phyloP scores from a whole-genome alignment of 2,329 filamentous ascomycete species.

The Apiospora arundinis region DNA sequence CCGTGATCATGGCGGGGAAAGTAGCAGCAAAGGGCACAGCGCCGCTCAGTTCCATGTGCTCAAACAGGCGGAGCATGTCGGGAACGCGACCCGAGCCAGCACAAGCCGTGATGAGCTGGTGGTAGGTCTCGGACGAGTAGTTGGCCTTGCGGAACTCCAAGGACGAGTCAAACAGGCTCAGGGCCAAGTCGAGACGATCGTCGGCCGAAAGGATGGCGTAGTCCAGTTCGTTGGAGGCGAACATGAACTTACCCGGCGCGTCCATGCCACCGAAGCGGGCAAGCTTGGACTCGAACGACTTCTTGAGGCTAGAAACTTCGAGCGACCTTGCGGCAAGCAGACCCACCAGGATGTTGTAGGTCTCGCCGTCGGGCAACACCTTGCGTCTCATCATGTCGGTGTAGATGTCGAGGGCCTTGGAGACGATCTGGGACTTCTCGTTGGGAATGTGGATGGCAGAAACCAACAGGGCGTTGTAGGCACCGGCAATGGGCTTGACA shows the following conservation, averaged over 20 bases:
- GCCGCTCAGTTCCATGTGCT: slow-evolving; percentile 84
- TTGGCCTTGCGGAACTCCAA: slow-evolving; percentile 64
- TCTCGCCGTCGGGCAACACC: slow-evolving; percentile 81
- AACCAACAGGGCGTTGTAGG: slow-evolving; percentile 91
- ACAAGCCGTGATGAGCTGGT: slow-evolving; percentile 84
- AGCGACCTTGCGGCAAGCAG: slow-evolving; percentile 82
- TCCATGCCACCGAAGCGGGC: slow-evolving; percentile 76
- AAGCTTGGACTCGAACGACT: slow-evolving; percentile 80
- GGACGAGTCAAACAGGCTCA: slow-evolving; percentile 85
- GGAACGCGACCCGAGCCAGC: slow-evolving; percentile 80
- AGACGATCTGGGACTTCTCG: slow-evolving; percentile 82
- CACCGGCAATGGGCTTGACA: slow-evolving; percentile 77
- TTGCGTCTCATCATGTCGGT: slow-evolving; percentile 92
- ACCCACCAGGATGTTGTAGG: slow-evolving; percentile 86
- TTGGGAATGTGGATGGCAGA: slow-evolving; percentile 84
- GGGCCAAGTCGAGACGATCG: slow-evolving; percentile 81
- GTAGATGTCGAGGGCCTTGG: slow-evolving; percentile 93
- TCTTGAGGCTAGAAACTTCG: slow-evolving; percentile 76
- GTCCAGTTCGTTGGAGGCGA: slow-evolving; percentile 85
- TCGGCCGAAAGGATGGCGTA: slow-evolving; percentile 86
- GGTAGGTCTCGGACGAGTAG: slow-evolving; percentile 85
- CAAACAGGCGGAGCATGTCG: slow-evolving; percentile 90
- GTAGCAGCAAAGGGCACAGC: slow-evolving; percentile 79
- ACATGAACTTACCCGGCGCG: slow-evolving; percentile 73
- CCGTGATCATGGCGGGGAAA: slow-evolving; percentile 94